Percentiles rank a stretch among this genome's conserved stretches.
These are phyloP conservation scores for Alternaria atra DNA, from an alignment of 2,329 filamentous ascomycete species.

Conservation along the genomic window DNA sequence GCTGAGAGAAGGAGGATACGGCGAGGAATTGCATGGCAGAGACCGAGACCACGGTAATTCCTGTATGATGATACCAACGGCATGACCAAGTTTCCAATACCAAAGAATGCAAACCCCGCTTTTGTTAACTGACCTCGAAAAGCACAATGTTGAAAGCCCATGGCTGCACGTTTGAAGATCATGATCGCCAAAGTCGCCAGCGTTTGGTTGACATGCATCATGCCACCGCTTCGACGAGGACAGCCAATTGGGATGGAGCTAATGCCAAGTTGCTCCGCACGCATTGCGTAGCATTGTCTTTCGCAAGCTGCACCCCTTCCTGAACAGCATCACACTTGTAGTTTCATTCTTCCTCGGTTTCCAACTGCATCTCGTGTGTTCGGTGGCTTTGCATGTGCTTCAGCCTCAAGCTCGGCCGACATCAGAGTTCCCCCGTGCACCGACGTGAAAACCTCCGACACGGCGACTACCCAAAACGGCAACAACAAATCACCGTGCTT, in stretches of 20 bases:
- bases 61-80: not conserved
- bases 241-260: not conserved
- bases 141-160: too few relatives aligned
- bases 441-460: slow-evolving; percentile 13
- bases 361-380: not conserved
- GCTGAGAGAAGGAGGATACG: not conserved
- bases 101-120: not conserved
- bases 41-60: not conserved
- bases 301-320: slow-evolving; percentile 3
- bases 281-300: not conserved
- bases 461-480: slow-evolving; percentile 1
- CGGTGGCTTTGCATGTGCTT: slow-evolving; percentile 1
- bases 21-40: not conserved
- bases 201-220: not conserved
- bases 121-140: not conserved
- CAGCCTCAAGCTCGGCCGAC: slow-evolving; percentile 13
- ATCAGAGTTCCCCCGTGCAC: not conserved
- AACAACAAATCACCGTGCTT: slow-evolving; percentile 24
- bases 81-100: not conserved
- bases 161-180: not conserved
- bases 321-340: not conserved
- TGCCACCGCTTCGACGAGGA: not conserved
- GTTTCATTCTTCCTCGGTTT: not conserved
- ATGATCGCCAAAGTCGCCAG: not conserved
- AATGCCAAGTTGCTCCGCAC: not conserved